Evolutionary conservation across 805 yeast genomes (phyloP).

Genomic region (Ascoidea asiatica): DNA sequence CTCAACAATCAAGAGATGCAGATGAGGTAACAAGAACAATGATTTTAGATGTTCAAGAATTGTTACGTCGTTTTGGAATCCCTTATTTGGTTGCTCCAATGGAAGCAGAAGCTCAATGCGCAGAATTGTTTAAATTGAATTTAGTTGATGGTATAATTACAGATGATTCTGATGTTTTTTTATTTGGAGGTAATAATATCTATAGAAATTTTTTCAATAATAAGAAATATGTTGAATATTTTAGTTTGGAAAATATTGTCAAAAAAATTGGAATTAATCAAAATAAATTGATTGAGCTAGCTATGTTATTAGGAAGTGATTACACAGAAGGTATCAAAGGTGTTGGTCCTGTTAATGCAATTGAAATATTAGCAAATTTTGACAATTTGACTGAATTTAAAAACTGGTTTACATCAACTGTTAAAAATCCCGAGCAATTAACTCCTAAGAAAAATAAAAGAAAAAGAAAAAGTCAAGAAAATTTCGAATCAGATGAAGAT

Average conservation of each 20-base stretch:
- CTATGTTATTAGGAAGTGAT: conserved; percentile 82
- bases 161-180: conserved; percentile 92
- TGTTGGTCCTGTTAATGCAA: conserved; percentile 85
- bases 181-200: conserved; percentile 77
- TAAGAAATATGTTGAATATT: conserved; percentile 82
- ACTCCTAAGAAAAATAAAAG: conserved; percentile 1
- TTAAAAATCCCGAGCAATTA: conserved; percentile 20
- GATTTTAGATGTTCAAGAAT: conserved; percentile 84
- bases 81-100: conserved; percentile 94
- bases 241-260: conserved; percentile 43
- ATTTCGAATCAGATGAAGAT: conserved; percentile 24
- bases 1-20: conserved; percentile 68
- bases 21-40: conserved; percentile 81
- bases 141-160: conserved; percentile 93
- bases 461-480: conserved; percentile 31
- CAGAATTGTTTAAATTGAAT: conserved; percentile 50
- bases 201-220: conserved; percentile 93
- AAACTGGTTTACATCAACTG: conserved; percentile 21
- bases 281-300: conserved; percentile 60
- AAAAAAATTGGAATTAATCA: conserved; percentile 53
- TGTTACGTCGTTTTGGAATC: conserved; percentile 77
- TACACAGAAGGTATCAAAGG: conserved; percentile 90
- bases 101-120: conserved; percentile 99
- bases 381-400: conserved; percentile 25
- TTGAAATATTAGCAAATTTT: conserved; percentile 85